These are phyloP conservation scores for Amborella trichopoda DNA, from an alignment of 164 flowering plant species.

Conservation along the genomic window DNA sequence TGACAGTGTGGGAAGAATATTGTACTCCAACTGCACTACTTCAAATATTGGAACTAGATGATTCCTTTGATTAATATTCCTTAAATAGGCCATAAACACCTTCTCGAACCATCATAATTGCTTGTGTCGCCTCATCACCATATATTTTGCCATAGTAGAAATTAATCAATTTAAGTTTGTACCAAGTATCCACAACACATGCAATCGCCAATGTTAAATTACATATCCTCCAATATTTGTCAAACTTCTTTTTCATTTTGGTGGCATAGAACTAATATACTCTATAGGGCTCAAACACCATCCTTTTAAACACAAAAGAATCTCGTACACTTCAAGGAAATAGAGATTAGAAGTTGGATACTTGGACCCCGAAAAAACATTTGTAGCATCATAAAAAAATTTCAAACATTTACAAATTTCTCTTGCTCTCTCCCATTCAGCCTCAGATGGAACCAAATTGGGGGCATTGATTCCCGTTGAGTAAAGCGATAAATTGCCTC, in stretches of 20 bases:
- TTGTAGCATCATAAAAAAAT: constrained; percentile 49
- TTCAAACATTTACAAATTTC: constrained; percentile 56
- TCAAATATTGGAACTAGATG: too few species aligned
- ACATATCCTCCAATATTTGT: constrained; percentile 50
- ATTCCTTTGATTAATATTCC: too few species aligned
- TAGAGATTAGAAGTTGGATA: constrained; percentile 49
- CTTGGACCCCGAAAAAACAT: constrained; percentile 22
- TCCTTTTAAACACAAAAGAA: constrained; percentile 54
- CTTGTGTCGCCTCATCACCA: constrained; percentile 45
- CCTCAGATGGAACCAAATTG: too few species aligned
- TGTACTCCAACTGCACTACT: too few species aligned
- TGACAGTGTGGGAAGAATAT: too few species aligned
- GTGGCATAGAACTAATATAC: constrained; percentile 25
- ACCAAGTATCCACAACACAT: constrained; percentile 85
- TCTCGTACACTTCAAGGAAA: constrained; percentile 85
- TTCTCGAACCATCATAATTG: constrained; percentile 55
- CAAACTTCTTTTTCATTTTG: constrained; percentile 49
- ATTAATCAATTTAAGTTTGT: constrained; percentile 87
- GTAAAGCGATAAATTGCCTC: too few species aligned
- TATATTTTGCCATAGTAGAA: constrained; percentile 69
- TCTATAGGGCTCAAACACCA: constrained; percentile 35
- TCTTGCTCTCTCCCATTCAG: too few species aligned
- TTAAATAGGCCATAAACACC: constrained; percentile 70
- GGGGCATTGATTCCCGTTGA: too few species aligned
- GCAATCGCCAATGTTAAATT: constrained; percentile 59